Percentiles rank a stretch among this genome's conserved stretches.
Conservation (phyloP, 75 land plant species). For the Sequoia sempervirens region DNA sequence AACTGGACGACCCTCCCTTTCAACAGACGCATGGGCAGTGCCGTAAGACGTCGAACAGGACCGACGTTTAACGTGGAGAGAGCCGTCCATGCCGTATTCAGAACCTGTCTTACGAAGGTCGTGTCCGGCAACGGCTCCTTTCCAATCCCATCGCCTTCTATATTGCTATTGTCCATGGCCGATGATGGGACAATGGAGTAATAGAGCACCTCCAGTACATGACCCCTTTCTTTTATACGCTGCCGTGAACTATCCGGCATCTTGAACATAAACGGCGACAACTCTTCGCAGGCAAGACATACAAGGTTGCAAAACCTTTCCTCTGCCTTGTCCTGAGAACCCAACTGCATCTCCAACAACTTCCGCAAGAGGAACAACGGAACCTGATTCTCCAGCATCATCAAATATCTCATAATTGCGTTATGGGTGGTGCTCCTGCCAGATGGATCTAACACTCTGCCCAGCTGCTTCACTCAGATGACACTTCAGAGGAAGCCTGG, state of each 20-base stretch:
- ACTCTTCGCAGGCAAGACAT: too few species aligned
- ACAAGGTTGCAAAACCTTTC: background rate
- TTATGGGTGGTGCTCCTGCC: constrained; percentile 30
- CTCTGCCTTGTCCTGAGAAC: constrained; percentile 16
- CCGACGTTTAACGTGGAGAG: background rate
- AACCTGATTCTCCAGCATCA: constrained; percentile 65
- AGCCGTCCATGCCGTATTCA: background rate
- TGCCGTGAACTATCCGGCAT: too few species aligned
- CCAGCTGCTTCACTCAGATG: too few species aligned
- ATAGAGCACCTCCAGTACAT: too few species aligned
- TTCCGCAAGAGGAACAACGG: constrained; percentile 38
- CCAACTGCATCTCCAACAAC: constrained; percentile 21
- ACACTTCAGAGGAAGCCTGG: too few species aligned
- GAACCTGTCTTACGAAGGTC: background rate
- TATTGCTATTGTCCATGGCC: too few species aligned
- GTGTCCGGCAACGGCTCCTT: background rate
- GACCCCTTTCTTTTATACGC: too few species aligned
- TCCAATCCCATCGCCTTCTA: background rate
- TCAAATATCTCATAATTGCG: constrained; percentile 14
- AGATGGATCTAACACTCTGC: background rate
- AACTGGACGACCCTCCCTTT: background rate
- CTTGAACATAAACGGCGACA: too few species aligned
- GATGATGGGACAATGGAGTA: too few species aligned
- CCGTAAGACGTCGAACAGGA: background rate
- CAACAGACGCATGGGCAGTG: background rate